Conservation (phyloP, 306 rosid species). For the Glycyrrhiza uralensis region DNA sequence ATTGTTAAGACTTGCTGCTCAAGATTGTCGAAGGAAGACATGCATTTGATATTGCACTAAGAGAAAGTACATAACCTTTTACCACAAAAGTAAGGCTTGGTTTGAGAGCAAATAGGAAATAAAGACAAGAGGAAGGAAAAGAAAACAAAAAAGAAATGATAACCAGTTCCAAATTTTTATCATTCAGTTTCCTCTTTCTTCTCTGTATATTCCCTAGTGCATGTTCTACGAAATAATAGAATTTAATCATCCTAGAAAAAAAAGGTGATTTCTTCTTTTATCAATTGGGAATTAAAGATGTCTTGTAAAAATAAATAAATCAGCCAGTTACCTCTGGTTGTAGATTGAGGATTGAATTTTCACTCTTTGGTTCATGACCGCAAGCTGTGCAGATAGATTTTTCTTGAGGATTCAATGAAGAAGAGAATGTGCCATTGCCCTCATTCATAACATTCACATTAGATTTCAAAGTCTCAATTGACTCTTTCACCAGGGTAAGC, state of each 20-base stretch:
- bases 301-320: not conserved
- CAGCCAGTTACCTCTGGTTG: conserved; percentile 49
- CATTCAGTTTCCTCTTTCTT: not conserved
- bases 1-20: conserved; percentile 23
- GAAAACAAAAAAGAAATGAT: not conserved
- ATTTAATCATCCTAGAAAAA: conserved; percentile 19
- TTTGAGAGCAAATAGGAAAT: conserved; percentile 3
- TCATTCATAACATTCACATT: conserved; percentile 36
- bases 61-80: not conserved
- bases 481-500: conserved; percentile 55
- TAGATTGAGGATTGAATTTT: conserved; percentile 28
- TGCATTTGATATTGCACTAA: not conserved
- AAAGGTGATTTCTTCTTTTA: conserved; percentile 2
- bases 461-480: conserved; percentile 42
- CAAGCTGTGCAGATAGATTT: conserved; percentile 22
- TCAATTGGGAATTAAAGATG: conserved; percentile 17
- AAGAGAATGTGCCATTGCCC: conserved; percentile 25
- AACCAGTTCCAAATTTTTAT: not conserved
- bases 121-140: conserved; percentile 8
- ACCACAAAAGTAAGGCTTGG: not conserved
- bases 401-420: conserved; percentile 36
- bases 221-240: not conserved
- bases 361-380: conserved; percentile 39
- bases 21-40: conserved; percentile 14
- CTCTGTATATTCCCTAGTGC: conserved; percentile 1